phyloP scores from a whole-genome alignment of 306 rosid species.

The Quercus bicolor region DNA sequence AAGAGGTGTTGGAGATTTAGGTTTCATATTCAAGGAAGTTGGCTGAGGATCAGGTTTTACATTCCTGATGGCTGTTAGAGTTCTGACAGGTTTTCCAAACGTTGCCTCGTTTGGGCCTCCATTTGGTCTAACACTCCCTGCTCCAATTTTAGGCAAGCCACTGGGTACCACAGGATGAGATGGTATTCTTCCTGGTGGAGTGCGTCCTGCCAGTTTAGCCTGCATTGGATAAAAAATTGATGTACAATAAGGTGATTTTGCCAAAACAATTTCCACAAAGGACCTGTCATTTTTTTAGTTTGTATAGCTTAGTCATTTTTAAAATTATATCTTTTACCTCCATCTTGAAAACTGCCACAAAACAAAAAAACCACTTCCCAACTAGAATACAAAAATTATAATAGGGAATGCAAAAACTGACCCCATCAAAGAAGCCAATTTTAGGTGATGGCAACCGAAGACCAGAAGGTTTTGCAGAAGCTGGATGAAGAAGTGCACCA shows the following conservation, averaged over 20 bases:
- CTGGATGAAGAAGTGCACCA: conserved; percentile 37
- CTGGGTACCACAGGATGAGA: conserved; percentile 39
- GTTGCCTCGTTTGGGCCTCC: conserved; percentile 50
- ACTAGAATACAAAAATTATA: conserved; percentile 6
- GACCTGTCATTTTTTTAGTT: not conserved
- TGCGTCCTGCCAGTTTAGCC: conserved; percentile 56
- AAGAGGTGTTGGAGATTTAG: conserved; percentile 27
- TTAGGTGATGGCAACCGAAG: conserved; percentile 86
- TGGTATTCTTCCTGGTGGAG: conserved; percentile 54
- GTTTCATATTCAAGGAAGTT: conserved; percentile 16
- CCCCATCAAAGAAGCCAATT: conserved; percentile 97
- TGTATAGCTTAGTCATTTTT: conserved; percentile 7
- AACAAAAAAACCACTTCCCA: conserved; percentile 11
- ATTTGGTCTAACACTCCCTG: conserved; percentile 31
- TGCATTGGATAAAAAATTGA: conserved; percentile 27
- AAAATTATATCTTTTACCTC: not conserved
- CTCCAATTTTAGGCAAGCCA: conserved; percentile 53
- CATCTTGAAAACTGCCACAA: conserved; percentile 3
- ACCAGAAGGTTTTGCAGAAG: conserved; percentile 65
- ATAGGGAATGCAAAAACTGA: conserved; percentile 33
- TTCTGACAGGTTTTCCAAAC: conserved; percentile 47
- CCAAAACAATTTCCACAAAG: conserved; percentile 1
- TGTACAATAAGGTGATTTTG: conserved; percentile 1
- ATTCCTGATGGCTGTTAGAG: conserved; percentile 21
- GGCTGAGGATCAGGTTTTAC: conserved; percentile 30